Evolutionary conservation across 192 early-diverging fungal genomes (phyloP).

Genomic region (Coemansia aciculifera): DNA sequence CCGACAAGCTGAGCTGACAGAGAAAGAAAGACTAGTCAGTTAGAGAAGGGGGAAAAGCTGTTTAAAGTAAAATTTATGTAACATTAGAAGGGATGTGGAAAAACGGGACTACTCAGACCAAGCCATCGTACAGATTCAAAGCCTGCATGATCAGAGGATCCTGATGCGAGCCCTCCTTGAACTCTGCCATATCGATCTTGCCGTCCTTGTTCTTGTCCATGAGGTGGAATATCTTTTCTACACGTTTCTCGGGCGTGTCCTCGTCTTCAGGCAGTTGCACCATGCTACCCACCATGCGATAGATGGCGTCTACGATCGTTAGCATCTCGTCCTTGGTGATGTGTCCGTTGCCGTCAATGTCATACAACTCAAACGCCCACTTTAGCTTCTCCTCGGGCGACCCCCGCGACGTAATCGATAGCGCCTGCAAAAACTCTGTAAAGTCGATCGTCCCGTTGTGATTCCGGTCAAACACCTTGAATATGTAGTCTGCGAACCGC

Average conservation of each 20-base stretch:
- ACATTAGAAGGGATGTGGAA: background rate
- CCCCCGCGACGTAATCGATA: conserved; percentile 83
- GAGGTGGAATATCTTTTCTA: conserved; percentile 84
- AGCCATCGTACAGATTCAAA: conserved; percentile 81
- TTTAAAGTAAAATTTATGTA: background rate
- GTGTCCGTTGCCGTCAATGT: conserved; percentile 85
- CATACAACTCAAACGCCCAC: conserved; percentile 89
- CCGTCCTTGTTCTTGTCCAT: conserved; percentile 93
- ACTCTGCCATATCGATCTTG: conserved; percentile 79
- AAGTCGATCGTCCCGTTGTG: conserved; percentile 90
- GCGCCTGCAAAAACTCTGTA: conserved; percentile 85
- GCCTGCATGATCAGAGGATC: conserved; percentile 88
- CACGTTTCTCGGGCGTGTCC: conserved; percentile 87
- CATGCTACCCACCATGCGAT: conserved; percentile 92
- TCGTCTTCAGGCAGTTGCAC: conserved; percentile 88
- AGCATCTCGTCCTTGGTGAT: conserved; percentile 91
- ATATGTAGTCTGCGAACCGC: conserved; percentile 86
- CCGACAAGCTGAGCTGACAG: background rate
- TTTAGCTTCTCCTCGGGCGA: conserved; percentile 80
- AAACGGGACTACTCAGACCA: conserved; percentile 59
- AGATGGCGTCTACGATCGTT: conserved; percentile 90
- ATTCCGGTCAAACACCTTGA: conserved; percentile 89
- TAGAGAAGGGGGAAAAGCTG: no score
- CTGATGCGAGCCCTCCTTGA: conserved; percentile 81
- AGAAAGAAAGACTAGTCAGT: no score